These are phyloP conservation scores for Sarcomyxa edulis DNA, from an alignment of 768 basidiomycete species.

Conservation along the genomic window DNA sequence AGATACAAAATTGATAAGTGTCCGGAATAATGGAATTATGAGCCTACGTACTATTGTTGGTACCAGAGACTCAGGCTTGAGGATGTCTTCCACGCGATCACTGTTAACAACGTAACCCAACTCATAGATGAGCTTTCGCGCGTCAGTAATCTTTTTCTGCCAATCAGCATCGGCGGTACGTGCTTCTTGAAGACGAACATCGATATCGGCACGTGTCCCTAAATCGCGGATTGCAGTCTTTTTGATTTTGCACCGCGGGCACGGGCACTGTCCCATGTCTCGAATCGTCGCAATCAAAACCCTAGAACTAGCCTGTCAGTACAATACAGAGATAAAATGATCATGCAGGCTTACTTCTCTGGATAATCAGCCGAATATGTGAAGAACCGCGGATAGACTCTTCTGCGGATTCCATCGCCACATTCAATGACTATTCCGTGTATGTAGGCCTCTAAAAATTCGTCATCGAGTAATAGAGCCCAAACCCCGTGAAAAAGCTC, in stretches of 20 bases:
- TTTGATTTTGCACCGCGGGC: slow-evolving; percentile 27
- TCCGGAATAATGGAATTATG: background rate
- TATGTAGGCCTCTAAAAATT: slow-evolving; percentile 25
- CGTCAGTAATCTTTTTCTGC: slow-evolving; percentile 7
- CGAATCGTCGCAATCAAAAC: slow-evolving; percentile 27
- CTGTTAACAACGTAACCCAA: slow-evolving; percentile 18
- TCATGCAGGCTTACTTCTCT: slow-evolving; percentile 27
- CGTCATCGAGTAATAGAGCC: slow-evolving; percentile 18
- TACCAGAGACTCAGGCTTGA: slow-evolving; percentile 21
- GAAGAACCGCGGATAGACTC: slow-evolving; percentile 26
- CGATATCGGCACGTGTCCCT: slow-evolving; percentile 19
- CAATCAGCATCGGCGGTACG: slow-evolving; percentile 11
- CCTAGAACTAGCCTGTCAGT: slow-evolving; percentile 9
- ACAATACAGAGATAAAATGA: background rate
- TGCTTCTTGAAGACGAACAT: background rate
- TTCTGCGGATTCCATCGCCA: slow-evolving; percentile 22
- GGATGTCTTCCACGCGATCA: slow-evolving; percentile 16
- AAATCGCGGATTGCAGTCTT: slow-evolving; percentile 22
- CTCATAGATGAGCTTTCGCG: slow-evolving; percentile 21
- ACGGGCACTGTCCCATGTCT: slow-evolving; percentile 30
- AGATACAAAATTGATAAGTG: background rate
- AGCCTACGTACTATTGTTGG: slow-evolving; percentile 19
- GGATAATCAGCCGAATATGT: slow-evolving; percentile 35
- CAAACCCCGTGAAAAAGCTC: slow-evolving; percentile 6
- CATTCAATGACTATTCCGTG: slow-evolving; percentile 26